Evolutionary conservation across 352 stramenopile genomes (phyloP).

Genomic region (Pythium insidiosum): DNA sequence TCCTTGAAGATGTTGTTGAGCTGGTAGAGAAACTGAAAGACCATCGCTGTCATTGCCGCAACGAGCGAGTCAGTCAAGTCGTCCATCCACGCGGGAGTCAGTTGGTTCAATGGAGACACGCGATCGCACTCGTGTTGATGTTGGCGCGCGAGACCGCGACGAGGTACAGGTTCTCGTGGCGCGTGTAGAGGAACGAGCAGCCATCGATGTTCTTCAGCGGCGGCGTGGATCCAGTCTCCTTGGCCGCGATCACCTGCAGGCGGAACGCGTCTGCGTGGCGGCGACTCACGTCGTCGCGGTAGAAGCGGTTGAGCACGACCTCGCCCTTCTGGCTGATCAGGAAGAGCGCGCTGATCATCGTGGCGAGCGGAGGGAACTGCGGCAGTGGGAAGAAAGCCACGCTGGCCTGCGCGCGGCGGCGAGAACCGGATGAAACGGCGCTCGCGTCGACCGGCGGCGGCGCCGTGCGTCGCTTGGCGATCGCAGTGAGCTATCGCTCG

Average conservation of each 20-base stretch:
- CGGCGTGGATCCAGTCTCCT: constrained; percentile 92
- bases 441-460: too few relatives aligned
- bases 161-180: constrained; percentile 97
- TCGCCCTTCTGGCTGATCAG: constrained; percentile 79
- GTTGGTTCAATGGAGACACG: too few relatives aligned
- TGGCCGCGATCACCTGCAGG: constrained; percentile 92
- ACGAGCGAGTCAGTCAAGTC: too few relatives aligned
- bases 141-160: constrained; percentile 96
- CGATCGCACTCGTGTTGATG: constrained; percentile 86
- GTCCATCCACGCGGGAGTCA: too few relatives aligned
- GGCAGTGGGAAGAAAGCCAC: too few relatives aligned
- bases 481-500: not conserved
- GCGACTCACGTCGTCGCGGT: constrained; percentile 71
- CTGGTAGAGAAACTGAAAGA: constrained; percentile 97
- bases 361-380: too few relatives aligned
- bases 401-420: not conserved
- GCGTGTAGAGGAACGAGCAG: constrained; percentile 96
- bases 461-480: constrained; percentile 18
- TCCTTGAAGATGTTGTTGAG: constrained; percentile 95
- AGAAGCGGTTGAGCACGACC: constrained; percentile 77
- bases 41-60: constrained; percentile 82
- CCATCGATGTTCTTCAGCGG: constrained; percentile 96
- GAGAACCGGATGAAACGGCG: not conserved
- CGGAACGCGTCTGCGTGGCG: constrained; percentile 63
- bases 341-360: constrained; percentile 77